These are phyloP conservation scores for Aspergillus sergii DNA, from an alignment of 2,329 filamentous ascomycete species.

Conservation along the genomic window DNA sequence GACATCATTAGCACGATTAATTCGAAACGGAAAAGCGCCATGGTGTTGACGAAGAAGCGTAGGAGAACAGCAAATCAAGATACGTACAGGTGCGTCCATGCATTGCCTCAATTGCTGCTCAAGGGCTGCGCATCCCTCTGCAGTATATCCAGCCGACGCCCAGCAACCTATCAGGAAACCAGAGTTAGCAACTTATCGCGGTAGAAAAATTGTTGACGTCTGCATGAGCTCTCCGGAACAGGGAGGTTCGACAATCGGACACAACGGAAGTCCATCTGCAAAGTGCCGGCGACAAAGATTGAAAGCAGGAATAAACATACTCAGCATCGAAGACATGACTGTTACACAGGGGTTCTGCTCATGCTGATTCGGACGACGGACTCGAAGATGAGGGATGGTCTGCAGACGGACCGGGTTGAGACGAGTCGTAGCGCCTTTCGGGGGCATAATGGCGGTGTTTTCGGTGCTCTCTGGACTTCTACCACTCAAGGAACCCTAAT, in stretches of 20 bases:
- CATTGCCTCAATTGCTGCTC: slow-evolving; percentile 65
- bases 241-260: neutral
- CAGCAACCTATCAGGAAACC: slow-evolving; percentile 43
- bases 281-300: neutral
- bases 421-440: slow-evolving; percentile 47
- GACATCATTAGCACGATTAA: slow-evolving; percentile 3
- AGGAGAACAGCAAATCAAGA: slow-evolving; percentile 5
- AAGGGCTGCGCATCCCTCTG: slow-evolving; percentile 61
- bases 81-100: slow-evolving; percentile 78
- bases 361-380: slow-evolving; percentile 64
- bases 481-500: neutral
- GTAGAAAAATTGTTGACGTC: neutral
- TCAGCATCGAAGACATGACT: slow-evolving; percentile 68
- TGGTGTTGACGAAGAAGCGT: neutral
- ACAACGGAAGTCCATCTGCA: neutral
- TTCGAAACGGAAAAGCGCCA: neutral
- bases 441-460: slow-evolving; percentile 39
- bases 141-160: slow-evolving; percentile 49
- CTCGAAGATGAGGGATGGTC: slow-evolving; percentile 58
- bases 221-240: neutral
- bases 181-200: slow-evolving; percentile 17
- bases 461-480: neutral
- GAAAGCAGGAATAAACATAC: slow-evolving; percentile 48
- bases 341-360: slow-evolving; percentile 66
- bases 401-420: slow-evolving; percentile 50